phyloP scores from a whole-genome alignment of 2,329 filamentous ascomycete species.

The Aureobasidium mangrovei region DNA sequence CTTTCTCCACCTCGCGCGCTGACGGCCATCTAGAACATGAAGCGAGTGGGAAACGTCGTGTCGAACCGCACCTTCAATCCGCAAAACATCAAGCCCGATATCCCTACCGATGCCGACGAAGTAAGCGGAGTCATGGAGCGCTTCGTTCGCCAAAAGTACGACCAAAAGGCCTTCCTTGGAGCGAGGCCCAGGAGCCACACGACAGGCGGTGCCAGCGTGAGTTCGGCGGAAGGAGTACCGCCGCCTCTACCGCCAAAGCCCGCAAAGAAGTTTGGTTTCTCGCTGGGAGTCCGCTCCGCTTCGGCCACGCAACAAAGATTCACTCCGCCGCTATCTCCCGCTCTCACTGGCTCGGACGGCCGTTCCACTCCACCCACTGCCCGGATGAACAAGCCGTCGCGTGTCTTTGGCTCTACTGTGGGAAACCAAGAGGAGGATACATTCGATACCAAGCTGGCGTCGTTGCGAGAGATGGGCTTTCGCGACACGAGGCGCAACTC shows the following conservation, averaged over 20 bases:
- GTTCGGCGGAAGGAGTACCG: conserved; percentile 46
- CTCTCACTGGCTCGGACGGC: conserved; percentile 20
- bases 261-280: conserved; percentile 52
- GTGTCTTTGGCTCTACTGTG: conserved; percentile 60
- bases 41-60: conserved; percentile 72
- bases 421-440: conserved; percentile 43
- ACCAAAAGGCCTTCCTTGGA: conserved; percentile 49
- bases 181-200: conserved; percentile 31
- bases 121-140: conserved; percentile 90
- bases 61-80: conserved; percentile 91
- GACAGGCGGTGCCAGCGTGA: conserved; percentile 45
- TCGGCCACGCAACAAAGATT: conserved; percentile 59
- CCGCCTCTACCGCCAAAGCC: conserved; percentile 53
- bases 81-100: conserved; percentile 67
- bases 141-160: conserved; percentile 91
- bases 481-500: conserved; percentile 71
- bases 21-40: conserved; percentile 65
- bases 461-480: conserved; percentile 87
- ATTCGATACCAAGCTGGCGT: conserved; percentile 66
- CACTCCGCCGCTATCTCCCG: conserved; percentile 29
- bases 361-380: conserved; percentile 17
- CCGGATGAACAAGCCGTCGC: conserved; percentile 54
- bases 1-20: background rate
- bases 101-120: conserved; percentile 86
- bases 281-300: conserved; percentile 49